Evolutionary conservation across 345 rosid species (phyloP), one percentile per base, ranked within the genome.

Genomic region (Zanthoxylum bungeanum): DNA sequence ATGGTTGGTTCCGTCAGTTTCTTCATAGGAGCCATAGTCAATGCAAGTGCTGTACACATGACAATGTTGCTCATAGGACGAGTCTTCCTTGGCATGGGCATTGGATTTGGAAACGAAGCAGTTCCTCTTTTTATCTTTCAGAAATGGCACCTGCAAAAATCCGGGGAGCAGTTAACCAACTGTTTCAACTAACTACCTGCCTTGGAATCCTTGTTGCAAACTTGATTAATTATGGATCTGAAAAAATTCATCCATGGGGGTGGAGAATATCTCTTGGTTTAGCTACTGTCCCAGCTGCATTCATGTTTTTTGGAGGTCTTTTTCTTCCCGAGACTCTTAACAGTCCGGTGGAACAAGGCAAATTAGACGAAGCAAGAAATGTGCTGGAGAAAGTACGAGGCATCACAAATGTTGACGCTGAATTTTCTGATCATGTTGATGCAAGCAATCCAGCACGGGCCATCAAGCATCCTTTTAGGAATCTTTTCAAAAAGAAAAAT

Each of bases 51-150:
- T 0, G 68, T 76, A 27, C 88, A 94, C 80, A 79, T 94, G 4
- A 12, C 21, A 9, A 91, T 90, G 97, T 72, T 94, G 31, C 86
- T 94, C 60, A 3, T 90, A 0, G 97, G 97, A 22, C 64, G 97
- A 50, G 85, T 87, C 72, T 72, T 89, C 3, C 95, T 94, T 2
- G 97, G 98, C 22, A 53, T 75, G 0, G 93, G 98, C 69, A 94
- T 92, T 71, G 98, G 97, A 33, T 92, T 94, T 65, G 92, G 93
- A 69, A 90, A 94, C 77, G 97, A 94, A 79, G 97, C 97, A 27
- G 93, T 93, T 66, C 97, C 96, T 0, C 63, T 93, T n/a, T n/a
- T 68, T 93, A 91, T 74, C 90, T 93, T 3, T 94, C 98, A 1
- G 97, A 94, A 80, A 92, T 92, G 91, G 90, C 98, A 8, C 98